Evolutionary conservation across 2,329 filamentous ascomycete genomes (phyloP).

Genomic region (Penicillium rolfsii): DNA sequence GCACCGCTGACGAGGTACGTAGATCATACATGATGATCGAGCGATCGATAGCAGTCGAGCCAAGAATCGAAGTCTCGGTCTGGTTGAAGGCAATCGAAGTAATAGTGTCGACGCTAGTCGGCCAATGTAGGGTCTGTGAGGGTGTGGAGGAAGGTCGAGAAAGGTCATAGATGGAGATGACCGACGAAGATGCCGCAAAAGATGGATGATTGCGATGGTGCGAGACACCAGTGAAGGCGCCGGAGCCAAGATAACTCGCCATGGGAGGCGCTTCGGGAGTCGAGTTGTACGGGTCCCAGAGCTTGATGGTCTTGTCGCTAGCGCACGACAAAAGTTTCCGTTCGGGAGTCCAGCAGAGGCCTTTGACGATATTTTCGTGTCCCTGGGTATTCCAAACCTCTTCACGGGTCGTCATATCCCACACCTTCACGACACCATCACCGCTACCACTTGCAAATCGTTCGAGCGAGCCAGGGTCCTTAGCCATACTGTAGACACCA

Average conservation of each 20-base stretch:
- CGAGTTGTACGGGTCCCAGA: constrained; percentile 87
- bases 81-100: constrained; percentile 88
- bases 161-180: constrained; percentile 87
- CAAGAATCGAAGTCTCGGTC: constrained; percentile 88
- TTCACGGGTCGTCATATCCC: constrained; percentile 74
- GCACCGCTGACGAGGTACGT: constrained; percentile 79
- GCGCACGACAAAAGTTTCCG: constrained; percentile 85
- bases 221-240: constrained; percentile 80
- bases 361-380: constrained; percentile 93
- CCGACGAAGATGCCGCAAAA: constrained; percentile 75
- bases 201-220: constrained; percentile 78
- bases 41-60: constrained; percentile 81
- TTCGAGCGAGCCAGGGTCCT: constrained; percentile 74
- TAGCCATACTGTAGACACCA: constrained; percentile 79
- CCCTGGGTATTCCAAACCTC: constrained; percentile 79
- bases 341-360: constrained; percentile 84
- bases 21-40: constrained; percentile 90
- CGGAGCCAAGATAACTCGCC: constrained; percentile 80
- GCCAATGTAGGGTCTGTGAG: constrained; percentile 83
- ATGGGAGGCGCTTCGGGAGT: constrained; percentile 69
- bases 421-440: constrained; percentile 92
- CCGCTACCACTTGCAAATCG: constrained; percentile 81
- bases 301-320: constrained; percentile 81
- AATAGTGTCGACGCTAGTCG: constrained; percentile 87
- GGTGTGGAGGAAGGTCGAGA: constrained; percentile 75